A percentile compares a stretch with the other conserved stretches of the same genome.
These are phyloP conservation scores for Nepenthes alata DNA, from an alignment of 179 eudicot species.

Conservation along the genomic window DNA sequence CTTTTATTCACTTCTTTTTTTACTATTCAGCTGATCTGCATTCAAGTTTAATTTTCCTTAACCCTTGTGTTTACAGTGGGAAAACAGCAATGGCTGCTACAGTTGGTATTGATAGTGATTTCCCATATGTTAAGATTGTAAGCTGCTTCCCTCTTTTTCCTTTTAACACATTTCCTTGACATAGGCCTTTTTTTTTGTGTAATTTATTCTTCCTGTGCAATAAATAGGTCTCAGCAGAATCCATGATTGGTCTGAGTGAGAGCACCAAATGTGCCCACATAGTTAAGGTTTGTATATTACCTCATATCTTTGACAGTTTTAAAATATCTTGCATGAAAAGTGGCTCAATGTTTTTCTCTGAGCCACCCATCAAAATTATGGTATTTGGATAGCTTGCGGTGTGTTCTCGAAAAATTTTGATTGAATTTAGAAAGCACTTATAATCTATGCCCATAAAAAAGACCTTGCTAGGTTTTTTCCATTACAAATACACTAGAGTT, in stretches of 20 bases:
- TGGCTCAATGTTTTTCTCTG: too few species aligned
- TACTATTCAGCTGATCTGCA: neutral
- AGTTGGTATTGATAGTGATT: conserved; percentile 91
- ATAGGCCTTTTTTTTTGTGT: neutral
- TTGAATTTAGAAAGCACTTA: too few species aligned
- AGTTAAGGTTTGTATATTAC: conserved; percentile 47
- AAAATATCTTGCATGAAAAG: neutral
- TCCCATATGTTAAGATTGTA: conserved; percentile 95
- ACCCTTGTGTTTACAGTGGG: conserved; percentile 42
- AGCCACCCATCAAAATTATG: too few species aligned
- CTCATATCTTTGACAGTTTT: neutral
- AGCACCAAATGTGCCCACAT: conserved; percentile 87
- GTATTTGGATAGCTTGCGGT: too few species aligned
- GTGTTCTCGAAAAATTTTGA: too few species aligned
- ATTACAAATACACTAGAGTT: too few species aligned
- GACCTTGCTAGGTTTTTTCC: too few species aligned
- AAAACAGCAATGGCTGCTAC: conserved; percentile 97
- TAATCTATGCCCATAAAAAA: too few species aligned
- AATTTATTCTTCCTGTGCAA: conserved; percentile 1
- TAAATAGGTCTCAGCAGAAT: conserved; percentile 79
- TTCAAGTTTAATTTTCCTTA: conserved; percentile 6
- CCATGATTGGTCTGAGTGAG: conserved; percentile 96
- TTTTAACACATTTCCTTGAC: neutral
- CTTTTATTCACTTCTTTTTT: conserved; percentile 4
- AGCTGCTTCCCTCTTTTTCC: conserved; percentile 21